Conservation (phyloP, 768 basidiomycete species). For the Boletus sp. region DNA sequence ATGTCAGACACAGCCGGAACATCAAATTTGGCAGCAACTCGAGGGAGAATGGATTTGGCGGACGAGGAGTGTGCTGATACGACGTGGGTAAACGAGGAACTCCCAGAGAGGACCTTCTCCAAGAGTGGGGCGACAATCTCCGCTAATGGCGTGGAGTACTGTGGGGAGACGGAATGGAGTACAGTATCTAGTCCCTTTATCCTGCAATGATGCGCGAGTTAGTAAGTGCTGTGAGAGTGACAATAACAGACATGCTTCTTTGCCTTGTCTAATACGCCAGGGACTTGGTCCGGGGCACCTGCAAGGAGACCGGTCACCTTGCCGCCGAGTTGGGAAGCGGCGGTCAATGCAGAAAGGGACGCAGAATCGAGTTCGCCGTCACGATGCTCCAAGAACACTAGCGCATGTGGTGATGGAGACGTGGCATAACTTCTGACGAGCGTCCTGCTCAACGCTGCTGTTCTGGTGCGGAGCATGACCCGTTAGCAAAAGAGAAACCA, state of each 20-base stretch:
- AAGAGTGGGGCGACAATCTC: conserved; percentile 83
- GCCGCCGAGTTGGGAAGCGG: conserved; percentile 82
- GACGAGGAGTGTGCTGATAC: conserved; percentile 89
- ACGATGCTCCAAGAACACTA: conserved; percentile 89
- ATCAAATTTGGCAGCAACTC: conserved; percentile 86
- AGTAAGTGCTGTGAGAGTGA: conserved; percentile 3
- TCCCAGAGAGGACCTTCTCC: conserved; percentile 63
- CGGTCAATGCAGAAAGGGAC: conserved; percentile 87
- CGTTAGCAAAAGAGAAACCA: background rate
- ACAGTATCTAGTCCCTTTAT: conserved; percentile 64
- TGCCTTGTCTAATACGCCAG: conserved; percentile 62
- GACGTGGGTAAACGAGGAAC: conserved; percentile 79
- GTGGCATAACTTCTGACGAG: conserved; percentile 50
- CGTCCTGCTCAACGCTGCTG: conserved; percentile 31
- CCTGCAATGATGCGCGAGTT: conserved; percentile 35
- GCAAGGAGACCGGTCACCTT: conserved; percentile 77
- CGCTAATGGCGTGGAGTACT: conserved; percentile 66
- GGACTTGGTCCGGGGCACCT: conserved; percentile 66
- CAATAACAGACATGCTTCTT: conserved; percentile 59
- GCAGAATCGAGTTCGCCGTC: conserved; percentile 78
- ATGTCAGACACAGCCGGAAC: conserved; percentile 90
- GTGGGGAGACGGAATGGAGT: conserved; percentile 65
- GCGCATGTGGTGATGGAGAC: conserved; percentile 60
- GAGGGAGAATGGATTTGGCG: conserved; percentile 90
- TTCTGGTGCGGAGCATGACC: conserved; percentile 21